A percentile compares a stretch with the other conserved stretches of the same genome.
phyloP scores from a whole-genome alignment of 495 filamentous ascomycete species.

The Zalerion maritima region DNA sequence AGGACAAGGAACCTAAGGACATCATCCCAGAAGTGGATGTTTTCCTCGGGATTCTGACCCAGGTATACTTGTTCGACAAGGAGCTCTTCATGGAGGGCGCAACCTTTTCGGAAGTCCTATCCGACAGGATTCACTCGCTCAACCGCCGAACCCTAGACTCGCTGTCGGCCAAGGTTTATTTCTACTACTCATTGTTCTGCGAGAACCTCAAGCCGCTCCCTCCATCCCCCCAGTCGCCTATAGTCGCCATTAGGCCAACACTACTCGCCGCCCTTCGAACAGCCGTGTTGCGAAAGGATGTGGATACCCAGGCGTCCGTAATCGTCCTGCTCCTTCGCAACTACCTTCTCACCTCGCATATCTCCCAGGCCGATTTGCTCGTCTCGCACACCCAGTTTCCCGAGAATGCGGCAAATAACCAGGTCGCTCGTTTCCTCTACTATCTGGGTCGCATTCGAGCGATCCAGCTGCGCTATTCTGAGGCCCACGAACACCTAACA shows the following conservation, averaged over 20 bases:
- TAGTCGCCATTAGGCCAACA: conserved; percentile 72
- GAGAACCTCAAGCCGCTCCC: conserved; percentile 77
- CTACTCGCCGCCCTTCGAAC: conserved; percentile 82
- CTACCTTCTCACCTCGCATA: conserved; percentile 91
- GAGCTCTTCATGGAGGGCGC: conserved; percentile 65
- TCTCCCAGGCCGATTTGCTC: conserved; percentile 88
- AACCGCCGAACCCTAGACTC: conserved; percentile 93
- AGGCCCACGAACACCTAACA: conserved; percentile 87
- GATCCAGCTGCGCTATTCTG: conserved; percentile 89
- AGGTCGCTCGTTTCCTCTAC: conserved; percentile 91
- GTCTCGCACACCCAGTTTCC: conserved; percentile 93
- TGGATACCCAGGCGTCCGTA: conserved; percentile 88
- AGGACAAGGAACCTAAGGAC: conserved; percentile 50
- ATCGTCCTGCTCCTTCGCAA: conserved; percentile 90
- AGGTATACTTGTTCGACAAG: conserved; percentile 79
- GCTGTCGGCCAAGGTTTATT: conserved; percentile 88
- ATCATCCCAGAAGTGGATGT: conserved; percentile 80
- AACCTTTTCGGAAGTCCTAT: conserved; percentile 65
- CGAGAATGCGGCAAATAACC: conserved; percentile 84
- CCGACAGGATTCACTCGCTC: conserved; percentile 68
- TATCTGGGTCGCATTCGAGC: conserved; percentile 93
- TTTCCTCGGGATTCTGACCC: conserved; percentile 76
- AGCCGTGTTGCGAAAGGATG: conserved; percentile 86
- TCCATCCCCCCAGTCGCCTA: conserved; percentile 69
- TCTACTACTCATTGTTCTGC: conserved; percentile 89